Evolutionary conservation across 23 red algal species (phyloP), one percentile per base, ranked within the genome.

Genomic region (Gracilaria gracilis): DNA sequence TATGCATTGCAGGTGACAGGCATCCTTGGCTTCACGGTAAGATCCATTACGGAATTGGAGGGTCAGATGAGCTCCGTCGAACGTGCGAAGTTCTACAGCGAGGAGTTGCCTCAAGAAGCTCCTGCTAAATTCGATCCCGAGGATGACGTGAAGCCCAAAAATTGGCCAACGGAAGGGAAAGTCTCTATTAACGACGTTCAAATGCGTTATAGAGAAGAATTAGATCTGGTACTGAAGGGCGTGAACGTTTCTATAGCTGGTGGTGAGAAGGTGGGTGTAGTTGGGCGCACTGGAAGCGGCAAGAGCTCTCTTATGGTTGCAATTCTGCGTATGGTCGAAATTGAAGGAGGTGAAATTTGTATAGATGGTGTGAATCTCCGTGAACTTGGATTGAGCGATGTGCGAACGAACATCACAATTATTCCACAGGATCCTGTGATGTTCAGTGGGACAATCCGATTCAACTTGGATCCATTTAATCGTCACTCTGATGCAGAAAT

Each of bases 341-440:
- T 93, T 38, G 55, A 86, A 17, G 88, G 79, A 17, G 94, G 92
- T 71, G 49, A 21, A 20, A 95, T 92, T 40, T 82, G 39, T 47
- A 84, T 99, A 46, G 97, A 99, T 80, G 97, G 87, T 29, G 70
- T 99, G 17, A 93, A 99, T 61, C 57, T 96, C 14, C 67, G 61
- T 9, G 77, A 84, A 24, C 81, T 99, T 28, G 89, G 91, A 40
- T 66, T 99, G 34, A 35, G 83, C 57, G 80, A 88, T 37, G 79
- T 99, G 33, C 90, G 97, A 4, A 85, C 70, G 1, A 82, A 78
- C 50, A 71, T 99, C 31, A 96, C 97, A 4, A 99, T 99, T 23
- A 99, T 99, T 62, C 94, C 97, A 69, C 97, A 99, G 81, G 97
- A 99, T 42, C 97, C 97, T 32, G 95, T 96, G 24, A 61, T 99